Evolutionary conservation across 2,329 filamentous ascomycete species (phyloP).

Genomic region (Colletotrichum tamarilloi): DNA sequence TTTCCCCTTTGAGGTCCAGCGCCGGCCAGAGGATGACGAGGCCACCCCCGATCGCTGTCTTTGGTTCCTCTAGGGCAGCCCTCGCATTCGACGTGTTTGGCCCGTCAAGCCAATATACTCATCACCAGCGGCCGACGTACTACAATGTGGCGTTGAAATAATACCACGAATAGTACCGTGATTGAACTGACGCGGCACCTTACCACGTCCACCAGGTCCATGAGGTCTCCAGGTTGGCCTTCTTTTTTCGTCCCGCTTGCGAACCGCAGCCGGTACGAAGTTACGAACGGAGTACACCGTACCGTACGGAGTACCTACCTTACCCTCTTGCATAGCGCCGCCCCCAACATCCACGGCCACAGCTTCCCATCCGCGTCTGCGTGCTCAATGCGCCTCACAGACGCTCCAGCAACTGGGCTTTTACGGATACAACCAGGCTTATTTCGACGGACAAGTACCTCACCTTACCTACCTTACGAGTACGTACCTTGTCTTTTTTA

Average conservation of each 20-base stretch:
- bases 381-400: conserved; percentile 20
- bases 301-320: no score
- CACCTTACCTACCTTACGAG: neutral
- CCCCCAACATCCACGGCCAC: neutral
- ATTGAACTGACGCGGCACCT: conserved; percentile 31
- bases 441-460: neutral
- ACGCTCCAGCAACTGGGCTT: neutral
- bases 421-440: no score
- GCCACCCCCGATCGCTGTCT: conserved; percentile 22
- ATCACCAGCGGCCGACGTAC: conserved; percentile 26
- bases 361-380: neutral
- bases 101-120: conserved; percentile 16
- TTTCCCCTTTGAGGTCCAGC: conserved; percentile 27
- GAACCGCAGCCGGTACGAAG: conserved; percentile 7
- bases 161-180: conserved; percentile 8
- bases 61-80: conserved; percentile 6
- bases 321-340: conserved; percentile 7
- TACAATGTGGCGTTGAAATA: conserved; percentile 17
- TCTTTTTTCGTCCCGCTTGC: conserved; percentile 18
- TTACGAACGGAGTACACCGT: no score
- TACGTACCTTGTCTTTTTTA: conserved; percentile 14
- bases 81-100: conserved; percentile 2
- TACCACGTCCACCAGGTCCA: conserved; percentile 3
- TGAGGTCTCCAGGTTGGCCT: neutral
- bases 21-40: conserved; percentile 31